A percentile compares a stretch with the other conserved stretches of the same genome.
Conservation (phyloP, 306 rosid genomes). For the Fragaria ananassa region DNA sequence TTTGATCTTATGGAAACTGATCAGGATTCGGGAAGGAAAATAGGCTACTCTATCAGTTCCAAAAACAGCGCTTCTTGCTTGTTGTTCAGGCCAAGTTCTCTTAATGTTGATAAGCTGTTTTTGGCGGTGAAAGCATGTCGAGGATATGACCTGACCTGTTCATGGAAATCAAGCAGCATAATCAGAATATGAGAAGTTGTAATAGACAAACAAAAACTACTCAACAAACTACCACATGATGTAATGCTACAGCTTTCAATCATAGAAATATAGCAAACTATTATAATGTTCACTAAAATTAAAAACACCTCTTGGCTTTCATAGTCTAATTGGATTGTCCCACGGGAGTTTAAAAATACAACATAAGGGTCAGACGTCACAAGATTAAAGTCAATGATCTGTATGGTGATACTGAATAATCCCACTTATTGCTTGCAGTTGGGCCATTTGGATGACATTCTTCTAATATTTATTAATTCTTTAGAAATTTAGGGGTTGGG, state of each 20-base stretch:
- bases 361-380: neutral
- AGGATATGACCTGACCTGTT: slow-evolving; percentile 80
- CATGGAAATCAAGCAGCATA: slow-evolving; percentile 19
- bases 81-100: slow-evolving; percentile 69
- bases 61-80: slow-evolving; percentile 81
- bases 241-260: neutral
- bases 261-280: neutral
- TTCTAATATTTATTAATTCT: neutral
- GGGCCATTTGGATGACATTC: neutral
- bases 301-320: neutral
- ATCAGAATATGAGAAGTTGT: neutral
- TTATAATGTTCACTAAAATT: neutral
- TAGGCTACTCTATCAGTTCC: slow-evolving; percentile 49
- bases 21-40: neutral
- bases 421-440: neutral
- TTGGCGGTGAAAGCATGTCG: slow-evolving; percentile 43
- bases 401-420: neutral
- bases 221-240: neutral
- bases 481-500: neutral
- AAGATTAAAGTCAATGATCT: neutral
- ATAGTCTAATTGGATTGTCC: neutral
- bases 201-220: neutral
- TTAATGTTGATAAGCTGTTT: slow-evolving; percentile 49
- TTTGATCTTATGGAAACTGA: neutral
- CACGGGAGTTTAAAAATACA: neutral